phyloP scores from a whole-genome alignment of 495 filamentous ascomycete species.

The Xylaria bambusicola region DNA sequence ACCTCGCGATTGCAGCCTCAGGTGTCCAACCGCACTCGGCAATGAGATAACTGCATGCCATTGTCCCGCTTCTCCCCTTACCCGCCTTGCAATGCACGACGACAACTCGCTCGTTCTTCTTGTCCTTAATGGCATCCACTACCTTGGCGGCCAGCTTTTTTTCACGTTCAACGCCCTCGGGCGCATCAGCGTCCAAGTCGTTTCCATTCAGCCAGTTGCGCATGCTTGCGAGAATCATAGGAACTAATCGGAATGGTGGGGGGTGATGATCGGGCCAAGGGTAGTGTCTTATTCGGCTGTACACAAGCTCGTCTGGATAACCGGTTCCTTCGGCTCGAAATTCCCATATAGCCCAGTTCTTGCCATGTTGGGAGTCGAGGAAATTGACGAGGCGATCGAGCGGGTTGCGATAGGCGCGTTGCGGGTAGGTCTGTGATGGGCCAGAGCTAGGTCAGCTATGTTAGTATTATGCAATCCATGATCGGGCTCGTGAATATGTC shows the following conservation, averaged over 20 bases:
- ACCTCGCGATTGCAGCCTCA: constrained; percentile 75
- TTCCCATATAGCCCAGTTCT: constrained; percentile 92
- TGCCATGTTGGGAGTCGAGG: constrained; percentile 79
- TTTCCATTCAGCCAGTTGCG: constrained; percentile 73
- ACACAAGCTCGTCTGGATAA: constrained; percentile 87
- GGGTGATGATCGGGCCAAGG: constrained; percentile 98
- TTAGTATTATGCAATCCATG: neutral
- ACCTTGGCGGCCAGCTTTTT: constrained; percentile 29
- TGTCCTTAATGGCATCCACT: constrained; percentile 25
- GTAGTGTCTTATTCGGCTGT: constrained; percentile 79
- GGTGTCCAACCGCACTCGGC: constrained; percentile 83
- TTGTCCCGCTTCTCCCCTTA: constrained; percentile 90
- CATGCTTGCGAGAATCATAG: constrained; percentile 87
- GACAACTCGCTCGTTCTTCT: constrained; percentile 59
- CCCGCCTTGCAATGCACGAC: constrained; percentile 98
- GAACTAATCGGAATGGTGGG: constrained; percentile 86
- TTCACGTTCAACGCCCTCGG: constrained; percentile 14
- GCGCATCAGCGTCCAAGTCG: constrained; percentile 35
- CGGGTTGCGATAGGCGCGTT: constrained; percentile 89
- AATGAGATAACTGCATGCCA: constrained; percentile 85
- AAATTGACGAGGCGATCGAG: constrained; percentile 81
- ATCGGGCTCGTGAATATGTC: neutral
- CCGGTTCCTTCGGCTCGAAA: constrained; percentile 96
- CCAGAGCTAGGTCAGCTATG: constrained; percentile 56
- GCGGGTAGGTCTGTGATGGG: constrained; percentile 82